Conservation (phyloP, 768 basidiomycete species). For the Pleurotus platypus region DNA sequence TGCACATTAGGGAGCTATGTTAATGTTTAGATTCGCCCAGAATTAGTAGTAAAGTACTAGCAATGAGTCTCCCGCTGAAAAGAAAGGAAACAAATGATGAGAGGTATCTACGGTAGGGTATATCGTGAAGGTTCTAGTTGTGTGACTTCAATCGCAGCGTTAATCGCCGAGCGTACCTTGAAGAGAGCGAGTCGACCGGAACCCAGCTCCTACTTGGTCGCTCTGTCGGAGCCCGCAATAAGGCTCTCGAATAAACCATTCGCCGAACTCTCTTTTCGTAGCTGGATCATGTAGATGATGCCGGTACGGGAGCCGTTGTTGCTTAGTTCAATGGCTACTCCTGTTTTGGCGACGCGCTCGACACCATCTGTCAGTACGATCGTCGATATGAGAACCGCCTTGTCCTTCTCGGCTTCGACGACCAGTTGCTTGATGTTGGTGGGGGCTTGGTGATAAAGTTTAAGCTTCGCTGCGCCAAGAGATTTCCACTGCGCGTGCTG, state of each 20-base stretch:
- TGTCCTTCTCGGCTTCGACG: slow-evolving; percentile 81
- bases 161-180: neutral
- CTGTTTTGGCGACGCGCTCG: slow-evolving; percentile 97
- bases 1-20: slow-evolving; percentile 14
- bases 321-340: slow-evolving; percentile 93
- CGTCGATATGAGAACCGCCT: slow-evolving; percentile 84
- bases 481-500: slow-evolving; percentile 98
- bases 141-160: neutral
- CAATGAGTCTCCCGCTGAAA: neutral
- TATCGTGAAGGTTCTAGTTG: no score
- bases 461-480: slow-evolving; percentile 82
- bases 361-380: slow-evolving; percentile 96
- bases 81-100: slow-evolving; percentile 7
- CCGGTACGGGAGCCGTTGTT: slow-evolving; percentile 91
- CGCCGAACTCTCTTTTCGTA: slow-evolving; percentile 86
- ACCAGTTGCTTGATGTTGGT: slow-evolving; percentile 95
- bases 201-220: slow-evolving; percentile 18
- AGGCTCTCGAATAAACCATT: slow-evolving; percentile 83
- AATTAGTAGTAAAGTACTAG: slow-evolving; percentile 12
- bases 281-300: slow-evolving; percentile 95
- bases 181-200: neutral
- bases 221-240: slow-evolving; percentile 82
- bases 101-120: no score
- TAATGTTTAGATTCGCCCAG: slow-evolving; percentile 1
- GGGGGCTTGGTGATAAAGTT: slow-evolving; percentile 80